These are phyloP conservation scores for Jackrogersella minutella DNA, from an alignment of 495 filamentous ascomycete species.

Conservation along the genomic window DNA sequence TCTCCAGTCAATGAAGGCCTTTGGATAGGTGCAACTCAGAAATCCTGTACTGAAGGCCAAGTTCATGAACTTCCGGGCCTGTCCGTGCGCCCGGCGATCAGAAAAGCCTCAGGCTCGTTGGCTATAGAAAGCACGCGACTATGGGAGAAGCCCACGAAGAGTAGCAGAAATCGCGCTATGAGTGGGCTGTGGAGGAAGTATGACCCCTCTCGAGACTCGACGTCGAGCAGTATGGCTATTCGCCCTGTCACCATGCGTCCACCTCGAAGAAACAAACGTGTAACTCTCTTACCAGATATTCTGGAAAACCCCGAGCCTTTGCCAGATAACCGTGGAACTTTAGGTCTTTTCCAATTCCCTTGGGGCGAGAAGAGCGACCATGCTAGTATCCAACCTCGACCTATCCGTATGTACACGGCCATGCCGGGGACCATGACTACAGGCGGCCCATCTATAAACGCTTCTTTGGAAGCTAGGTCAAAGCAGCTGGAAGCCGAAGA, in stretches of 20 bases:
- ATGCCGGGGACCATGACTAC: conserved; percentile 61
- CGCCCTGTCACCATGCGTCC: conserved; percentile 56
- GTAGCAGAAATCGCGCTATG: neutral
- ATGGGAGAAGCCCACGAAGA: conserved; percentile 50
- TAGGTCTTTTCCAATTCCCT: conserved; percentile 66
- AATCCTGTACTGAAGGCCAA: conserved; percentile 25
- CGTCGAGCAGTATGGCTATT: conserved; percentile 8
- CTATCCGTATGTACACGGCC: conserved; percentile 46
- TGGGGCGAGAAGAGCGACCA: conserved; percentile 65
- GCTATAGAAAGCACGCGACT: conserved; percentile 49
- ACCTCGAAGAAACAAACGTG: conserved; percentile 58
- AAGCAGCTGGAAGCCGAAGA: conserved; percentile 47
- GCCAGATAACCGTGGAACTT: conserved; percentile 58
- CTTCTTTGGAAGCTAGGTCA: conserved; percentile 45
- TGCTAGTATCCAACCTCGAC: conserved; percentile 49
- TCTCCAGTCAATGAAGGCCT: conserved; percentile 21
- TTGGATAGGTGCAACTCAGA: conserved; percentile 16
- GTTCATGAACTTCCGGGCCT: conserved; percentile 37
- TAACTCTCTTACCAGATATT: conserved; percentile 64
- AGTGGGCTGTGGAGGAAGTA: conserved; percentile 38
- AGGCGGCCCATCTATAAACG: conserved; percentile 40
- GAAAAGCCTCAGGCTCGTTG: conserved; percentile 46
- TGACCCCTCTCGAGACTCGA: conserved; percentile 3
- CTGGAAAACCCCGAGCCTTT: conserved; percentile 63
- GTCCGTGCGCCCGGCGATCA: conserved; percentile 43